A percentile compares a stretch with the other conserved stretches of the same genome.
phyloP scores from a whole-genome alignment of 2,329 filamentous ascomycete genomes.

The Penicillium sp. region DNA sequence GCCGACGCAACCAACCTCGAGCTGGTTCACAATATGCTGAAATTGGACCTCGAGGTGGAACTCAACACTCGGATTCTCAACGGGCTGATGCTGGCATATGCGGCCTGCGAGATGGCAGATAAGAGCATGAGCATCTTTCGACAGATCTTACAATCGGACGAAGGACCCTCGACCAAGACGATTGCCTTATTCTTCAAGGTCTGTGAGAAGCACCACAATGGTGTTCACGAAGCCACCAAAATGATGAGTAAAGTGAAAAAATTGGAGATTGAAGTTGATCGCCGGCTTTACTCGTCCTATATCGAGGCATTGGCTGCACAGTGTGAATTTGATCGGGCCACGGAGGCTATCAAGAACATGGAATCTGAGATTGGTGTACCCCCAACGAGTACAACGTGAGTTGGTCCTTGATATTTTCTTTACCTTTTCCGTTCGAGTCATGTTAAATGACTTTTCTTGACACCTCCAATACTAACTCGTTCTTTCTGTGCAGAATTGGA shows the following conservation, averaged over 20 bases:
- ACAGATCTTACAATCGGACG: slow-evolving; percentile 72
- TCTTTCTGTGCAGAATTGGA: slow-evolving; percentile 52
- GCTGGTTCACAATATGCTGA: slow-evolving; percentile 85
- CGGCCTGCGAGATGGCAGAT: slow-evolving; percentile 58
- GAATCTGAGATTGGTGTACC: slow-evolving; percentile 59
- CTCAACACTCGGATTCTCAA: slow-evolving; percentile 72
- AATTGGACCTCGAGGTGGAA: slow-evolving; percentile 78
- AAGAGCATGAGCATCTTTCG: slow-evolving; percentile 75
- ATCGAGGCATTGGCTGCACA: slow-evolving; percentile 69
- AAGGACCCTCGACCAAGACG: slow-evolving; percentile 78
- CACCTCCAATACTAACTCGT: slow-evolving; percentile 7
- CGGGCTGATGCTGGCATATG: slow-evolving; percentile 79
- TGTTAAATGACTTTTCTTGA: not conserved
- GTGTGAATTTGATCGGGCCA: slow-evolving; percentile 62
- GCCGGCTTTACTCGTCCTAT: slow-evolving; percentile 68
- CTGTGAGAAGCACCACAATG: slow-evolving; percentile 56
- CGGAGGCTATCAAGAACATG: slow-evolving; percentile 61
- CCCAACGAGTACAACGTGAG: slow-evolving; percentile 67
- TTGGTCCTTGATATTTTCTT: slow-evolving; percentile 18
- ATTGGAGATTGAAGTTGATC: slow-evolving; percentile 74
- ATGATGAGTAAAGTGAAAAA: slow-evolving; percentile 53
- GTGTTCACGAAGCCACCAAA: slow-evolving; percentile 44
- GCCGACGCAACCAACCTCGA: slow-evolving; percentile 60
- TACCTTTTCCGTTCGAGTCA: too few relatives aligned
- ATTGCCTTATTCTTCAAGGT: slow-evolving; percentile 75